A percentile compares a stretch with the other conserved stretches of the same genome.
Evolutionary conservation across 2,329 filamentous ascomycete genomes (phyloP).

Genomic region (Penicillium rolfsii): DNA sequence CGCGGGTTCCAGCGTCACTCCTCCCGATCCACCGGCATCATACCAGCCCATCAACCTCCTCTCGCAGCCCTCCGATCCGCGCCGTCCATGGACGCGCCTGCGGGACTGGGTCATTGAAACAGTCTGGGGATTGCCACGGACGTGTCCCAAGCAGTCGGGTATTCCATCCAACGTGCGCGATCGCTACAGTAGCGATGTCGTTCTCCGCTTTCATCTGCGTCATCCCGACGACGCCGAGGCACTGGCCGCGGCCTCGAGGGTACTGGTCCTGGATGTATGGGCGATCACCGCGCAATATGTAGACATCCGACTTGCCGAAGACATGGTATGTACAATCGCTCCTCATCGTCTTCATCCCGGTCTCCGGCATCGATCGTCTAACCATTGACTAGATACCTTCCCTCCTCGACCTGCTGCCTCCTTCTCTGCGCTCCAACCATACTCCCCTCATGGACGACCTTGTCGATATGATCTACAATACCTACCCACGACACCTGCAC

Average conservation of each 20-base stretch:
- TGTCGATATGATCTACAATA: conserved; percentile 73
- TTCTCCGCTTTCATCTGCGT: conserved; percentile 82
- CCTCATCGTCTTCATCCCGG: background rate
- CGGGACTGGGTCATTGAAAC: conserved; percentile 49
- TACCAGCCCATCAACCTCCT: conserved; percentile 37
- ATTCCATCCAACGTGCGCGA: conserved; percentile 47
- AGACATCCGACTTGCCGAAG: conserved; percentile 77
- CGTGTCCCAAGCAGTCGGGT: conserved; percentile 27
- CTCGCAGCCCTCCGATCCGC: conserved; percentile 34
- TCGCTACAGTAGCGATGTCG: conserved; percentile 77
- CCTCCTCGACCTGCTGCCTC: conserved; percentile 76
- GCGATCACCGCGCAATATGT: conserved; percentile 78
- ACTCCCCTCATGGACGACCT: conserved; percentile 79
- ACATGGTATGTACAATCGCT: conserved; percentile 60
- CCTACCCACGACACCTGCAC: conserved; percentile 62
- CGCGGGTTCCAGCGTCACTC: conserved; percentile 42
- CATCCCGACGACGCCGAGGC: conserved; percentile 69
- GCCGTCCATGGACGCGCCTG: conserved; percentile 44
- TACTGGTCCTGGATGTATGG: conserved; percentile 88
- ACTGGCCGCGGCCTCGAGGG: conserved; percentile 71
- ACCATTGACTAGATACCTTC: conserved; percentile 61
- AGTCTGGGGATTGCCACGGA: conserved; percentile 46
- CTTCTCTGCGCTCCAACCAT: conserved; percentile 71
- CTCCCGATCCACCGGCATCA: conserved; percentile 24
- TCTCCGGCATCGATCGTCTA: background rate